Conservation (phyloP, 75 land plant species). For the Picea sitchensis region DNA sequence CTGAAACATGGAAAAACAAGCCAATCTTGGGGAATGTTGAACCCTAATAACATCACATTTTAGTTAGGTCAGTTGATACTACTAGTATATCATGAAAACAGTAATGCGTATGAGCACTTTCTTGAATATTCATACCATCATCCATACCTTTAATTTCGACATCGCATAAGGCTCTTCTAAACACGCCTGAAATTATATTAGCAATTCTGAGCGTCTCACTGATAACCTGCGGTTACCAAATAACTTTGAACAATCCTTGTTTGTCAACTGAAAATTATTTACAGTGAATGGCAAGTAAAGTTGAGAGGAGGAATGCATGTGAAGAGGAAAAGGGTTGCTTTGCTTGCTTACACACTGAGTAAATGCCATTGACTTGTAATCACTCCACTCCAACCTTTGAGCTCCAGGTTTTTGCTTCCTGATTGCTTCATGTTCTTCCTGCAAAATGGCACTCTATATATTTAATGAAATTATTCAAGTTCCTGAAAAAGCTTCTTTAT, state of each 20-base stretch:
- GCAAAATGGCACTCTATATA: background rate
- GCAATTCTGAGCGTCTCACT: slow-evolving; percentile 84
- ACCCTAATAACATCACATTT: slow-evolving; percentile 28
- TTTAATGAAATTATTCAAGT: too few species aligned
- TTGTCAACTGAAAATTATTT: too few species aligned
- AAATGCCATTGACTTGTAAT: slow-evolving; percentile 82
- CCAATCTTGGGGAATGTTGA: slow-evolving; percentile 83
- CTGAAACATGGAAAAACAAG: slow-evolving; percentile 70
- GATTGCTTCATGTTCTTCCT: slow-evolving; percentile 68
- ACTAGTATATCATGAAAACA: too few species aligned
- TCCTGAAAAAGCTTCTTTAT: too few species aligned
- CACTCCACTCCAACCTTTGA: slow-evolving; percentile 65
- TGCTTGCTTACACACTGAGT: slow-evolving; percentile 68
- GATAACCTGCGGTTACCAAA: slow-evolving; percentile 57
- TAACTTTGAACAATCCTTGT: too few species aligned
- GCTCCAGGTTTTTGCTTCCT: slow-evolving; percentile 21
- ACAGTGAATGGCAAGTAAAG: too few species aligned
- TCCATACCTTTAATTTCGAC: slow-evolving; percentile 47
- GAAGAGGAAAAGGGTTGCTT: background rate
- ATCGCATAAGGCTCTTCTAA: slow-evolving; percentile 59
- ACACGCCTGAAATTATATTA: slow-evolving; percentile 69
- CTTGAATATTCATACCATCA: background rate
- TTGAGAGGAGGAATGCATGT: background rate
- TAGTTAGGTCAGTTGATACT: too few species aligned
- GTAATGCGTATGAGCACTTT: too few species aligned